Conservation (phyloP, 139 green algal genomes). For the Chlorella ohadii region DNA sequence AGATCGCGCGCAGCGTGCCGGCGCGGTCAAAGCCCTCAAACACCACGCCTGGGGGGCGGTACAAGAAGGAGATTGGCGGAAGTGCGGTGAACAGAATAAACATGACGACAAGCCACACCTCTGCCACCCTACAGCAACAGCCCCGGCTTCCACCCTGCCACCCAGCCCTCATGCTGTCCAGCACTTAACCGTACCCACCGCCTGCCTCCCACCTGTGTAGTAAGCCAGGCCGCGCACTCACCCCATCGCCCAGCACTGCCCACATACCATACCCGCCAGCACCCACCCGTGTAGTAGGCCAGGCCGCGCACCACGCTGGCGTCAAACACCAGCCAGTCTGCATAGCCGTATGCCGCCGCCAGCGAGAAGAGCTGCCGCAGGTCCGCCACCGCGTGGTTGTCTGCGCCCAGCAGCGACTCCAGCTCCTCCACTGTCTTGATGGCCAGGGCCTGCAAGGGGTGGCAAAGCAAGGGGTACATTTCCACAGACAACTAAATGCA, state of each 20-base stretch:
- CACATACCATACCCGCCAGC: too few relatives aligned
- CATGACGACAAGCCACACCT: too few relatives aligned
- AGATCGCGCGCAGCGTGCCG: constrained; percentile 94
- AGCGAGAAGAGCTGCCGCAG: constrained; percentile 87
- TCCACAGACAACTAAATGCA: too few relatives aligned
- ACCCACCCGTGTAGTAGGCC: constrained; percentile 96
- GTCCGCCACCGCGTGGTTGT: constrained; percentile 74
- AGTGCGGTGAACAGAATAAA: too few relatives aligned
- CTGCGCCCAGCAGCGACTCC: constrained; percentile 56
- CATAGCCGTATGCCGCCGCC: constrained; percentile 85
- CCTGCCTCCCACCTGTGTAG: too few relatives aligned
- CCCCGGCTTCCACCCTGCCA: too few relatives aligned
- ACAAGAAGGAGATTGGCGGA: not conserved
- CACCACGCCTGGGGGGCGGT: constrained; percentile 73
- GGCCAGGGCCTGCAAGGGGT: constrained; percentile 52
- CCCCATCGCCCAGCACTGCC: too few relatives aligned
- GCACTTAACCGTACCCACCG: too few relatives aligned
- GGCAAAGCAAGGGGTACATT: too few relatives aligned
- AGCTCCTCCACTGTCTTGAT: constrained; percentile 71
- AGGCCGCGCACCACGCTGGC: constrained; percentile 93
- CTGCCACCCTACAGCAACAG: too few relatives aligned
- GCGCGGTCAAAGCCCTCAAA: constrained; percentile 95
- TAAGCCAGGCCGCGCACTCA: too few relatives aligned
- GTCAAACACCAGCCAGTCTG: constrained; percentile 96
- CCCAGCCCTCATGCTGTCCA: too few relatives aligned